phyloP scores from a whole-genome alignment of 768 basidiomycete species.

The Leccinum incarnatum region DNA sequence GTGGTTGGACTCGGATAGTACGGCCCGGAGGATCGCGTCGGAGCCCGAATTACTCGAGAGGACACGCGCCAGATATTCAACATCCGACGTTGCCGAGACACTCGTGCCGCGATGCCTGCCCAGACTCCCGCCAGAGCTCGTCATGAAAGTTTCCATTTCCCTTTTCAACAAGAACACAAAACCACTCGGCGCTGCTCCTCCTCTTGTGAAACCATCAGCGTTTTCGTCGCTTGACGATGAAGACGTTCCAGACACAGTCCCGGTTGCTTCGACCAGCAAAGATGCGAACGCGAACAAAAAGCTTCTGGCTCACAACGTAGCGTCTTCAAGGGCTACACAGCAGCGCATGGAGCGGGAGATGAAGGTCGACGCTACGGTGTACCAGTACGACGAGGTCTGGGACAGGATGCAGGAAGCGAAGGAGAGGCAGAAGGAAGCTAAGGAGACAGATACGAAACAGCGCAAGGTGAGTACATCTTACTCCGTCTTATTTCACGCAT shows the following conservation, averaged over 20 bases:
- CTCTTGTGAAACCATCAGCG: conserved; percentile 57
- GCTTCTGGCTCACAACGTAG: conserved; percentile 55
- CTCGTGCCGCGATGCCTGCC: not conserved
- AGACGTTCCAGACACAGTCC: conserved; percentile 47
- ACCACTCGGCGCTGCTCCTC: conserved; percentile 49
- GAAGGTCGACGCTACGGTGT: conserved; percentile 77
- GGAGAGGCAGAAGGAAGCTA: conserved; percentile 64
- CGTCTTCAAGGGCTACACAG: conserved; percentile 60
- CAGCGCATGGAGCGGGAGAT: conserved; percentile 79
- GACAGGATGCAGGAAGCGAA: conserved; percentile 93
- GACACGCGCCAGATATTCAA: not conserved
- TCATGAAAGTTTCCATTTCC: conserved; percentile 91
- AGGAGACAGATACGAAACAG: conserved; percentile 72
- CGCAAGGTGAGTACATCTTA: conserved; percentile 59
- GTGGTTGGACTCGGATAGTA: not conserved
- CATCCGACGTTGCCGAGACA: not conserved
- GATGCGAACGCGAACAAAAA: conserved; percentile 50
- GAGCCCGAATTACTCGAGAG: not conserved
- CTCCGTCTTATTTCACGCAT: not conserved
- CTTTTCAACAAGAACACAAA: conserved; percentile 54
- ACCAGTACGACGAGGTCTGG: conserved; percentile 95
- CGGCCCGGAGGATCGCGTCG: not conserved
- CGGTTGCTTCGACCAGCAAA: conserved; percentile 41
- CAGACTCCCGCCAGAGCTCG: not conserved
- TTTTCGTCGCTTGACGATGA: conserved; percentile 70